These are phyloP conservation scores for Canavalia gladiata DNA, from an alignment of 306 rosid species.

Conservation along the genomic window DNA sequence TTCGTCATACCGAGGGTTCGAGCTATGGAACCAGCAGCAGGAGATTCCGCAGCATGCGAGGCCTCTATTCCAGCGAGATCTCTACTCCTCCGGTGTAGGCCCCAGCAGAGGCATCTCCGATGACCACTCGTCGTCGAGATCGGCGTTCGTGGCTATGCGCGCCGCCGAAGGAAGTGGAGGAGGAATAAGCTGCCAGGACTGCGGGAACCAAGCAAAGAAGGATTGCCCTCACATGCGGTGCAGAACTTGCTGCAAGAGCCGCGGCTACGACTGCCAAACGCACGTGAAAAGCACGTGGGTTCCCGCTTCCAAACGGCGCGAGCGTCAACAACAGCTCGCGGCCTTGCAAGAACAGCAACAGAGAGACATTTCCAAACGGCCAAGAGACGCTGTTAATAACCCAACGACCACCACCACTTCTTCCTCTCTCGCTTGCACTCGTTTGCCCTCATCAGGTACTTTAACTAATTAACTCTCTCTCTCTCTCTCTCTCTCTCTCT, in stretches of 20 bases:
- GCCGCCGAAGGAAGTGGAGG: constrained; percentile 49
- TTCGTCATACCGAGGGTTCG: constrained; percentile 70
- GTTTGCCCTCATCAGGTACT: constrained; percentile 64
- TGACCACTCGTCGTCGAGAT: constrained; percentile 71
- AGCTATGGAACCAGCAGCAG: constrained; percentile 81
- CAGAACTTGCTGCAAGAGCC: constrained; percentile 94
- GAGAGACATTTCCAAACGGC: constrained; percentile 62
- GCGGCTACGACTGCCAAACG: constrained; percentile 87
- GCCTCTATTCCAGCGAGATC: constrained; percentile 68
- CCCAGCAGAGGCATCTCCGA: constrained; percentile 68
- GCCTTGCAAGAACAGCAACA: constrained; percentile 49
- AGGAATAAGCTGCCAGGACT: constrained; percentile 90
- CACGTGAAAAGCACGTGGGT: constrained; percentile 97
- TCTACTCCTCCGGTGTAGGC: constrained; percentile 71
- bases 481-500: background rate
- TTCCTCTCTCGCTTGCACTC: constrained; percentile 63
- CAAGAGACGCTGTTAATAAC: constrained; percentile 56
- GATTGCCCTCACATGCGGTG: constrained; percentile 90
- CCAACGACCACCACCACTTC: constrained; percentile 41
- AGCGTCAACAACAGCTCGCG: constrained; percentile 64
- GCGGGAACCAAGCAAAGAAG: constrained; percentile 98
- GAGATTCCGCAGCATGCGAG: constrained; percentile 49
- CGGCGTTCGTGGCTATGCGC: constrained; percentile 54
- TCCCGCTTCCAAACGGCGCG: constrained; percentile 89
- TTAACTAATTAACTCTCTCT: background rate